Base-by-base conservation (phyloP, 225 moss, liverwort and hornwort species). In the Pseudoscleropodium purum region DNA sequence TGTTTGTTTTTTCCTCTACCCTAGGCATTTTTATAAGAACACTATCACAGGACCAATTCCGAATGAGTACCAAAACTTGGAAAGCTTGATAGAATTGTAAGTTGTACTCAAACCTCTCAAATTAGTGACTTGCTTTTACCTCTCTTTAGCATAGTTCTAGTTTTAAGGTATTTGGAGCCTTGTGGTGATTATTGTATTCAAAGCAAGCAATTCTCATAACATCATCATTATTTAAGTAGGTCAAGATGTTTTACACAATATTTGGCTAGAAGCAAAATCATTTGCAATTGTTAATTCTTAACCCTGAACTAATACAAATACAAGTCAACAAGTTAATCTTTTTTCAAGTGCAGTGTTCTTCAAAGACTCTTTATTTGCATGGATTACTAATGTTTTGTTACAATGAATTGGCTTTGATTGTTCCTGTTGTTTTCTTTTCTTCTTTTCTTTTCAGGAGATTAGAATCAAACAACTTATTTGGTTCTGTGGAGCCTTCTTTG, bases 11-110 rank as follows among this genome's bases (percentile, higher is more conserved):
- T 17, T 8, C 18, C 72, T 37, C 31, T 75, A 11, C 81, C 90
- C n/a, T 88, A 91, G 91, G 88, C 85, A 92, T 57, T 87, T 93
- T 64, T 92, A 79, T 24, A 93, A 91, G 88, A 91, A 94, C 68
- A 6, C 69, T 25, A 85, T 94, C 15, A 91, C 91, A 27, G 94
- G 92, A 12, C 91, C 94, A 49, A 94, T 94, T n/a, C 94, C 94
- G 2, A 31, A 37, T 7, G 92, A 92, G 68, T 94, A 90, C 76
- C 34, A n/a, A 39, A 84, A 78, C 68, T 75, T 94, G 90, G 82
- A 14, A 85, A 88, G 15, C 74, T 88, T 93, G 89, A 23, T 84
- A 29, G 89, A 92, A 88, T 20, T 92, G 92, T 93, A 93, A 25
- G 89, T 90, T 26, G 45, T 26, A n/a, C 54, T 68, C 30, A 14